Evolutionary conservation across 1,139 yeast genomes (phyloP), one percentile per base, ranked within the genome.

Genomic region (Hyphopichia pseudoburtonii): DNA sequence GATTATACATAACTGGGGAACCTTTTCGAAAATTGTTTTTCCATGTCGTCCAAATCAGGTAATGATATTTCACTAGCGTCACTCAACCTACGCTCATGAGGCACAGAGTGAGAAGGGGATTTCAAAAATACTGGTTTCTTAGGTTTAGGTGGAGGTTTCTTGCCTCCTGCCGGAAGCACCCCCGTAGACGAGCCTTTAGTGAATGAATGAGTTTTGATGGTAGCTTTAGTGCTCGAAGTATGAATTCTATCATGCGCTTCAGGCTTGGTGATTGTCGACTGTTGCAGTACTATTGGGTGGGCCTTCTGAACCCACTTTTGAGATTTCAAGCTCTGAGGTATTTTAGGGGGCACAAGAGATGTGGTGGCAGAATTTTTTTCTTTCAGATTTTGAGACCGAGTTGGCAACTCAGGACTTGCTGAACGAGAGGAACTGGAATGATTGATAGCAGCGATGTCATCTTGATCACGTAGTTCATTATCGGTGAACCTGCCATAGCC

Each of bases 401-500:
- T n/a, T 19, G 28, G 10, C 5, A 30, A 30, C 17, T 22, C 33
- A 5, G 39, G 40, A 16, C 32, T 28, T 3, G 25, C 18, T 5
- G 35, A 37, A 14, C 29, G 24, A 11, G 30, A 26, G 4, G 26
- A 21, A 34, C 36, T 17, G 27, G 42, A 35, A 15, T 40, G 44
- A 42, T 70, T 70, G 17, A 70, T 70, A 2, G 72, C 72, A 4
- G 59, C 62, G 17, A 70, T 50, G 35, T 70, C 76, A n/a, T 64
- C 71, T 6, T 52, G 49, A 18, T 54, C 68, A 18, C 54, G 55
- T 11, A 40, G 44, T 9, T 51, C 46, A n/a, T 47, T 50, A 37
- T 77, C 85, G 1, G 89, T 82, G 52, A 73, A 84, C 48, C 77
- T 76, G 3, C 95, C 95, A 53, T 86, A 86, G 0, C 95, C 95